A percentile compares a stretch with the other conserved stretches of the same genome.
These are phyloP conservation scores for Hydrangea macrophylla DNA, from an alignment of 148 eudicot genomes.

Conservation along the genomic window DNA sequence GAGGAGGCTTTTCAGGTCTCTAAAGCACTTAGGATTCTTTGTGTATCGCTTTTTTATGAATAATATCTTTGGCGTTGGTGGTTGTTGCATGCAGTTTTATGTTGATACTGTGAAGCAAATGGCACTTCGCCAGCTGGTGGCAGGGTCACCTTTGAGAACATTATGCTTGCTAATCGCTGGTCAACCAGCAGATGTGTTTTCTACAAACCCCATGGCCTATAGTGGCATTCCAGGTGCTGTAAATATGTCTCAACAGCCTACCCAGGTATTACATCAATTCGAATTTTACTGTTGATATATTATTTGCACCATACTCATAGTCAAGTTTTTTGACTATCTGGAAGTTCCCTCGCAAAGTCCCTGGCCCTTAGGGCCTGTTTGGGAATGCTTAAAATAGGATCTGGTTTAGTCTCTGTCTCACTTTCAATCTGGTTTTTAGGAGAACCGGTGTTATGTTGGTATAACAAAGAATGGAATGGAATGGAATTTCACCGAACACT, in stretches of 20 bases:
- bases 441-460: too few relatives aligned
- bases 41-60: not conserved
- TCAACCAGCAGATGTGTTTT: constrained; percentile 81
- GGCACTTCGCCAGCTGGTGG: constrained; percentile 71
- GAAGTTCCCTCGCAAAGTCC: too few relatives aligned
- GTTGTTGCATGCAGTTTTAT: constrained; percentile 54
- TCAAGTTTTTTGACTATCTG: not conserved
- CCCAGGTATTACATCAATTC: constrained; percentile 36
- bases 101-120: constrained; percentile 78
- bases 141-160: constrained; percentile 87
- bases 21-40: constrained; percentile 5
- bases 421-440: too few relatives aligned
- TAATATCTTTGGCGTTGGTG: not conserved
- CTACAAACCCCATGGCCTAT: constrained; percentile 27
- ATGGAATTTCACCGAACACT: too few relatives aligned
- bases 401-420: too few relatives aligned
- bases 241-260: constrained; percentile 38
- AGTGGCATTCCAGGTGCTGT: constrained; percentile 31
- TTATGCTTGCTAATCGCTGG: constrained; percentile 81
- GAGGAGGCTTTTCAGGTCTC: constrained; percentile 3
- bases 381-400: too few relatives aligned
- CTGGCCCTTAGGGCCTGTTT: too few relatives aligned
- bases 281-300: not conserved
- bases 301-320: not conserved
- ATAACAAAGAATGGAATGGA: too few relatives aligned